Evolutionary conservation across 2,329 filamentous ascomycete species (phyloP).

Genomic region (Colletotrichum noveboracense): DNA sequence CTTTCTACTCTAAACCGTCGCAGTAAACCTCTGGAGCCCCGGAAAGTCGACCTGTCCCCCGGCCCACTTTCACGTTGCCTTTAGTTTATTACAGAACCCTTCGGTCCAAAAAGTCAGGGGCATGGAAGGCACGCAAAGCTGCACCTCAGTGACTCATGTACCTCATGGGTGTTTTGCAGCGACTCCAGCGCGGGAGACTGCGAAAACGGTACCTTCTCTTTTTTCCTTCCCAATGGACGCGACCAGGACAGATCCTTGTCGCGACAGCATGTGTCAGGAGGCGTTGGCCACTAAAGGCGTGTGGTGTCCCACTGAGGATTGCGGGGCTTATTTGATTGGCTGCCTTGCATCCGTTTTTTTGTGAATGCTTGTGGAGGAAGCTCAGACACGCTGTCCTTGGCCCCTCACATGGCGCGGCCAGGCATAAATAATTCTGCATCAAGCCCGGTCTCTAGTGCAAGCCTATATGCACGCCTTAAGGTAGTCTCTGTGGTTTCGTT

Average conservation of each 20-base stretch:
- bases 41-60: slow-evolving; percentile 7
- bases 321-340: slow-evolving; percentile 18
- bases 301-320: background rate
- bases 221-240: slow-evolving; percentile 12
- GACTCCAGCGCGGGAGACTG: background rate
- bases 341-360: background rate
- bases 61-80: slow-evolving; percentile 11
- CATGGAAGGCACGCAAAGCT: background rate
- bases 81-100: background rate
- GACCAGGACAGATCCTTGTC: slow-evolving; percentile 33
- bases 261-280: slow-evolving; percentile 38
- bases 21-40: background rate
- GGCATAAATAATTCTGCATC: slow-evolving; percentile 1
- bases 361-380: background rate
- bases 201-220: slow-evolving; percentile 3
- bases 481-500: background rate
- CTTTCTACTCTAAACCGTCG: background rate
- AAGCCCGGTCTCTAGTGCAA: background rate
- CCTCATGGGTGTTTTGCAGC: background rate
- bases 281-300: slow-evolving; percentile 21
- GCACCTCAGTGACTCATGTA: background rate
- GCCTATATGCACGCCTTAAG: background rate
- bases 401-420: background rate
- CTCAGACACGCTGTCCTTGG: slow-evolving; percentile 11
- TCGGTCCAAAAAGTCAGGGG: background rate